Percentiles rank a stretch among this genome's conserved stretches.
phyloP scores from a whole-genome alignment of 1,284 basidiomycete species.

The Heterobasidion occidentale region DNA sequence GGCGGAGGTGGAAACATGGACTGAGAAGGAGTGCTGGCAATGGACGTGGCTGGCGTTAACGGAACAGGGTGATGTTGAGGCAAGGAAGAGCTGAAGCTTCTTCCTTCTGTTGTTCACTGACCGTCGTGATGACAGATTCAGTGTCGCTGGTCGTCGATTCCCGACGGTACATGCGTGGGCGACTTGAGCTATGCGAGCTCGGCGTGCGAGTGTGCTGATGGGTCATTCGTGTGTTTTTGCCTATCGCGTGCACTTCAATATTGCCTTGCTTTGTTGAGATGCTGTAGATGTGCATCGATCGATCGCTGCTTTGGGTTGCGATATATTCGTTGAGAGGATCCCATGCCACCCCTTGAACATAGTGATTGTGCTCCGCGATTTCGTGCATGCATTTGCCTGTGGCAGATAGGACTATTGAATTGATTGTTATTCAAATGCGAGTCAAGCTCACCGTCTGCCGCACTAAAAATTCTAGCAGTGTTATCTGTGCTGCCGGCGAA shows the following conservation, averaged over 20 bases:
- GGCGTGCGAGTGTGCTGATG: slow-evolving; percentile 63
- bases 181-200: slow-evolving; percentile 37
- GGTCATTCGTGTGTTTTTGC: slow-evolving; percentile 71
- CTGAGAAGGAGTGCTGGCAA: slow-evolving; percentile 47
- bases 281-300: slow-evolving; percentile 85
- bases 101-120: slow-evolving; percentile 40
- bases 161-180: slow-evolving; percentile 54
- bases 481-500: slow-evolving; percentile 96
- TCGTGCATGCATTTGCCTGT: slow-evolving; percentile 76
- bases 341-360: slow-evolving; percentile 96
- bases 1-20: slow-evolving; percentile 71
- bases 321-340: slow-evolving; percentile 93
- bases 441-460: slow-evolving; percentile 53
- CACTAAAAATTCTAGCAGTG: slow-evolving; percentile 79
- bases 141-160: slow-evolving; percentile 72
- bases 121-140: slow-evolving; percentile 49
- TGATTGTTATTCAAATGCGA: slow-evolving; percentile 3
- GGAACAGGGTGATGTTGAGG: slow-evolving; percentile 23
- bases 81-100: slow-evolving; percentile 14
- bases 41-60: slow-evolving; percentile 57
- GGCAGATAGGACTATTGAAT: slow-evolving; percentile 1
- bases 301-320: slow-evolving; percentile 90
- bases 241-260: slow-evolving; percentile 80
- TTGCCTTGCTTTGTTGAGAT: slow-evolving; percentile 71
- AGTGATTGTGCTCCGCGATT: slow-evolving; percentile 87